These are phyloP conservation scores for Glycine latifolia DNA, from an alignment of 306 rosid species.

Conservation along the genomic window DNA sequence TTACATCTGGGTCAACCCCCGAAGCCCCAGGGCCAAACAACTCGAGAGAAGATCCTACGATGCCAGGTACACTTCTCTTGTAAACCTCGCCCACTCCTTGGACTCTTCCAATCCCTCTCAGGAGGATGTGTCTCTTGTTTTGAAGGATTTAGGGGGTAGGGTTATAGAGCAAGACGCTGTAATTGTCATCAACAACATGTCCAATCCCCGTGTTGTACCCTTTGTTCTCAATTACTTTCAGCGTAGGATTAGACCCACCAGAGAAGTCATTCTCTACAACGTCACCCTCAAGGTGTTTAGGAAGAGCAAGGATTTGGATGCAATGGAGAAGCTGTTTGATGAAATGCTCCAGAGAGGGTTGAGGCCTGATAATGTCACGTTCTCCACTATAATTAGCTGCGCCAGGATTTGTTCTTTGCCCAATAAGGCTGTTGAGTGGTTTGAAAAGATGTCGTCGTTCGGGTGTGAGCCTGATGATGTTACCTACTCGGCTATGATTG, in stretches of 20 bases:
- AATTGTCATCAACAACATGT: slow-evolving; percentile 68
- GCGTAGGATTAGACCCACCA: slow-evolving; percentile 50
- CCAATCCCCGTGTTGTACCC: slow-evolving; percentile 60
- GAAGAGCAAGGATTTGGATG: slow-evolving; percentile 71
- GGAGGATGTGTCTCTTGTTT: slow-evolving; percentile 56
- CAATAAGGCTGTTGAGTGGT: slow-evolving; percentile 84
- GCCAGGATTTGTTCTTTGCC: slow-evolving; percentile 76
- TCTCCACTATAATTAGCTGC: slow-evolving; percentile 89
- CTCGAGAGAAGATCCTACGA: slow-evolving; percentile 69
- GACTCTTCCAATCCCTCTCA: slow-evolving; percentile 60
- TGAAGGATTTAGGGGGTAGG: slow-evolving; percentile 55
- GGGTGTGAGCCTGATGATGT: slow-evolving; percentile 82
- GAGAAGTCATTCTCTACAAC: slow-evolving; percentile 77
- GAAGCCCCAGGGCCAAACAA: slow-evolving; percentile 78
- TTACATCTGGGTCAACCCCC: slow-evolving; percentile 91
- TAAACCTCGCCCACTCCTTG: slow-evolving; percentile 62
- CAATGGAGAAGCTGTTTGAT: slow-evolving; percentile 83
- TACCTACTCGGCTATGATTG: slow-evolving; percentile 84
- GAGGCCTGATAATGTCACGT: slow-evolving; percentile 81
- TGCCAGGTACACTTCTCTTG: slow-evolving; percentile 74
- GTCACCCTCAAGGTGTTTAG: slow-evolving; percentile 86
- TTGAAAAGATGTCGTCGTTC: slow-evolving; percentile 81
- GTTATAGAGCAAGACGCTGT: slow-evolving; percentile 85
- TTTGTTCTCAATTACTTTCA: slow-evolving; percentile 68
- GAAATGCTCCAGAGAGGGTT: slow-evolving; percentile 77